Evolutionary conservation across 1,139 yeast genomes (phyloP), one percentile per base, ranked within the genome.

Genomic region (Saccharomyces hybrid): DNA sequence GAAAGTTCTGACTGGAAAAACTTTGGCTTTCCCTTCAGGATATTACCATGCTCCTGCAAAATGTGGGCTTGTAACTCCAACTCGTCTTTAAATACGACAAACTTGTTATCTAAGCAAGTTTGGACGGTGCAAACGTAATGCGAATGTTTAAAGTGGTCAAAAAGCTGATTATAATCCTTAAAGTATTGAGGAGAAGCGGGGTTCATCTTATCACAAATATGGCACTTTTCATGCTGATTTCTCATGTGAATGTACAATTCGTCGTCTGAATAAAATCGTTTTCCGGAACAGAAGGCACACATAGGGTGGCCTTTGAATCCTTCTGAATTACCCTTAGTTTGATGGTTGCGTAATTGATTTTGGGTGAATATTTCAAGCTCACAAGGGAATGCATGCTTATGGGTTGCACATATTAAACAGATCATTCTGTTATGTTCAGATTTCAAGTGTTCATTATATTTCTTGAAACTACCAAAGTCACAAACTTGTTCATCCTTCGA

Each of bases 291-390:
- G 69, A 88, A 88, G 61, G 81, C 82, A 76, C 99, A 93, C 61
- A 79, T 78, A 0, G 98, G 97, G 67, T 93, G 99, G 0, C 98
- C 98, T 9, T 73, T 75, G 68, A 91, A 91, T 2, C 97, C 97
- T 49, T 77, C 78, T 16, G 68, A 65, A 60, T 78, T 80, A 49
- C 97, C 97, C 47, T 75, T 77, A 5, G 77, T 70, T 66, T 85
- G 86, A 71, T 93, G 99, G 52, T 74, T 77, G 57, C 80, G 82
- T 50, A 93, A 76, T 59, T 82, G 85, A 56, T 81, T 81, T 48
- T 76, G 77, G 1, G 83, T 78, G 67, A 80, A 88, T 23, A 87
- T 70, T 46, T 78, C 76, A 54, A 89, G 75, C 68, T 93, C 98
- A 13, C 74, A 70, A 3, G 89, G 80, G 68, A 93, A 93, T 3